Base-by-base conservation (phyloP, 805 yeast genomes). In the Tetrapisispora taiwanensis region DNA sequence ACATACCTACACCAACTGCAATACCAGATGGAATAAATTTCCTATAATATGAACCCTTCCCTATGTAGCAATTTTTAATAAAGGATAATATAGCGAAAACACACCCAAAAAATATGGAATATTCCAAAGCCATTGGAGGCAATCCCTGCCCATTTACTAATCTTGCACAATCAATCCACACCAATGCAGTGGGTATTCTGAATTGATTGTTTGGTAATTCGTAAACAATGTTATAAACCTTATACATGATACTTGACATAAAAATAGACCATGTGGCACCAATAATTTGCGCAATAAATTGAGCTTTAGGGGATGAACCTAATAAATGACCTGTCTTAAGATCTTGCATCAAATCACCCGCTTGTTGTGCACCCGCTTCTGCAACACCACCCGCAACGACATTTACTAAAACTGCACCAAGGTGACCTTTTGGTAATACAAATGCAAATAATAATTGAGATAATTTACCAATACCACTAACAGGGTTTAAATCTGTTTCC, bases 291-390 rank as follows among this genome's bases (percentile, higher is more conserved):
- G 97, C 97, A 18, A 78, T 59, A 54, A 92, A 89, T 63, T 92
- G 98, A 3, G 95, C 95, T 48, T 73, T 75, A 15, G 96, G 96
- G 0, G 95, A 84, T 0, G 97, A 97, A 14, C 95, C 95, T 2
- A 90, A 57, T 43, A 90, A 63, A 63, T 85, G 90, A 0, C 97
- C 97, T 0, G 98, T 89, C 61, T 92, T 92, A 53, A 90, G 70
- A 65, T 92, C 97, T 67, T 90, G 98, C 95, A 92, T 85, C 58
- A 90, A 70, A 65, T 90, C 98, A 27, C 98, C 97, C 2, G 97
- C 97, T 65, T 90, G 98, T 66, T 92, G 97, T 2, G 98, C 96
- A 8, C 97, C 97, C 0, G 97, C 97, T 66, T 90, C 98, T 1
- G 97, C 94, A 35, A 90, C 80, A 13, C 96, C 98, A 15, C 98